Percentiles rank a stretch among this genome's conserved stretches.
These are phyloP conservation scores for Verruconis gallopava DNA, from an alignment of 2,329 filamentous ascomycete species.

Conservation along the genomic window DNA sequence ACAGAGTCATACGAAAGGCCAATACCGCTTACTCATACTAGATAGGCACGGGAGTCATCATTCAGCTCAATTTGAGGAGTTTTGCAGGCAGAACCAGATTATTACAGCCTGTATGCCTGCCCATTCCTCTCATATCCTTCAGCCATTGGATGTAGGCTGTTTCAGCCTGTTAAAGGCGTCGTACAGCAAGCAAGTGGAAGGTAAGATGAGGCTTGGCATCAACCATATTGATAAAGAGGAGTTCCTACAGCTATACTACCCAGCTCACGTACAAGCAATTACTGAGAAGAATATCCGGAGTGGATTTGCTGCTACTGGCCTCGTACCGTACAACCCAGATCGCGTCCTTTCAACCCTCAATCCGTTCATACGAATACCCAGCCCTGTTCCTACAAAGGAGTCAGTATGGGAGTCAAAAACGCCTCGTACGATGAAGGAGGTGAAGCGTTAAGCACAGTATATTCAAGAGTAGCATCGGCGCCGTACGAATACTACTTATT, in stretches of 20 bases:
- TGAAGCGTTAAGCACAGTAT: neutral
- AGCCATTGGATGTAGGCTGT: slow-evolving; percentile 2
- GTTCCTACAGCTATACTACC: neutral
- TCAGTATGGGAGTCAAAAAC: too few relatives aligned
- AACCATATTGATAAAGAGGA: too few relatives aligned
- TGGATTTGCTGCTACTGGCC: neutral
- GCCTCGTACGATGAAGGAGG: too few relatives aligned
- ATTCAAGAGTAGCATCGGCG: neutral
- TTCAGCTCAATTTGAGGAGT: neutral
- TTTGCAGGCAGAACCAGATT: neutral
- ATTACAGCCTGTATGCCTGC: neutral
- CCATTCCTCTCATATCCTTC: too few relatives aligned
- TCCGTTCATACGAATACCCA: neutral
- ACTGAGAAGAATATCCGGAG: neutral
- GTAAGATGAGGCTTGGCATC: too few relatives aligned
- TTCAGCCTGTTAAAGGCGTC: neutral
- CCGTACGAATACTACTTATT: slow-evolving; percentile 1
- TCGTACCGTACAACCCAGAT: neutral
- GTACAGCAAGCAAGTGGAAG: neutral
- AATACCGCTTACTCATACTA: slow-evolving; percentile 6
- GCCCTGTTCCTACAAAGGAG: neutral
- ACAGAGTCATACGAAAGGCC: slow-evolving; percentile 6
- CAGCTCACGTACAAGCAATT: neutral
- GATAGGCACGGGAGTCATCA: slow-evolving; percentile 8
- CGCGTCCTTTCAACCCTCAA: too few relatives aligned